These are phyloP conservation scores for Globisporangium mamillatum DNA, from an alignment of 352 stramenopile species.

Conservation along the genomic window DNA sequence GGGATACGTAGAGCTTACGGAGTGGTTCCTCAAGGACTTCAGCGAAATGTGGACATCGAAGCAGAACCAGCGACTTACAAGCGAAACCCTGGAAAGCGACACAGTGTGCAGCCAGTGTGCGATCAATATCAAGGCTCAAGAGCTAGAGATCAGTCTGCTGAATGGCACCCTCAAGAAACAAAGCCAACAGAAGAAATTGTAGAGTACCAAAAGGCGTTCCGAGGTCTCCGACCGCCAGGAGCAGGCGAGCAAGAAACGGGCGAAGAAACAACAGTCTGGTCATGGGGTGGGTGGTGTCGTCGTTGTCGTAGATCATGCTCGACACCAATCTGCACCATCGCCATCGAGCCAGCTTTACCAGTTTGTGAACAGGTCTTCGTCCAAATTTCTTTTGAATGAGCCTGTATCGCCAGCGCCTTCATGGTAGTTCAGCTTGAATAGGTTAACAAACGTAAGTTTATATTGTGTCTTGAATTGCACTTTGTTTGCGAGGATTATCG, in stretches of 20 bases:
- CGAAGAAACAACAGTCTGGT: background rate
- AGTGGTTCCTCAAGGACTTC: background rate
- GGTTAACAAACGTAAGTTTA: too few relatives aligned
- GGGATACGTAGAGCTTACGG: background rate
- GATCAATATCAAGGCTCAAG: background rate
- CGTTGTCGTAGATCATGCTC: background rate
- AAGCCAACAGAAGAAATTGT: background rate
- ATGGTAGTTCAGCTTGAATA: too few relatives aligned
- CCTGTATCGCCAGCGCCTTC: too few relatives aligned
- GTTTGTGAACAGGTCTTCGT: too few relatives aligned
- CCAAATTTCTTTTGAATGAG: too few relatives aligned
- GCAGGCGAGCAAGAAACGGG: background rate
- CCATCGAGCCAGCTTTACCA: too few relatives aligned
- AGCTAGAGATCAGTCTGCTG: background rate
- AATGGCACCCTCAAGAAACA: background rate
- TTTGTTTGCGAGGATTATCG: too few relatives aligned
- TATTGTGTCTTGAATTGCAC: too few relatives aligned
- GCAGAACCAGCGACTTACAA: background rate
- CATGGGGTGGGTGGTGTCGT: background rate
- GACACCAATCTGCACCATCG: too few relatives aligned
- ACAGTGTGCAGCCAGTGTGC: background rate
- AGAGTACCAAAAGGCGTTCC: background rate
- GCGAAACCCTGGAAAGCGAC: background rate
- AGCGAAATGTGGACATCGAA: background rate
- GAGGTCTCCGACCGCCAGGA: background rate